phyloP scores from a whole-genome alignment of 1,284 basidiomycete genomes.

The Flammula alnicola region DNA sequence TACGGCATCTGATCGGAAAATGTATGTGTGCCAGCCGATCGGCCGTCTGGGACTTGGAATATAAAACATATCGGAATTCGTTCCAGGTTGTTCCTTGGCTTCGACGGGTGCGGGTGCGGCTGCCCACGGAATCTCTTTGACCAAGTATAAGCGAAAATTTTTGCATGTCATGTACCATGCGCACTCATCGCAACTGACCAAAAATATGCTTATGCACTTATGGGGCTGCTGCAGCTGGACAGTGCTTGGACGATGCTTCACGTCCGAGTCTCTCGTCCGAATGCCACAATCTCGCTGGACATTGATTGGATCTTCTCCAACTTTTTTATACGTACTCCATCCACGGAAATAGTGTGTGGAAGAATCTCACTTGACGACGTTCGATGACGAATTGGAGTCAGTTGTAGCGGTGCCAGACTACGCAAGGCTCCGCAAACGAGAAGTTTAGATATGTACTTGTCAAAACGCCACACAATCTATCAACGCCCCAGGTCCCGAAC shows the following conservation, averaged over 20 bases:
- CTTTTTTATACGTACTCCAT: background rate
- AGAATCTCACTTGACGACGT: background rate
- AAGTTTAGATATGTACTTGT: too few species aligned
- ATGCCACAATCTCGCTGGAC: background rate
- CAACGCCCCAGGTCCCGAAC: too few species aligned
- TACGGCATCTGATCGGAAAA: constrained; percentile 24
- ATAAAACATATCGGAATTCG: constrained; percentile 5
- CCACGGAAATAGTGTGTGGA: too few species aligned
- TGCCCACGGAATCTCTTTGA: background rate
- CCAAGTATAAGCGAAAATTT: background rate
- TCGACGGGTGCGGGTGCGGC: background rate
- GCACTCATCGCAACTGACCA: background rate
- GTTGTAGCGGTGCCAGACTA: too few species aligned
- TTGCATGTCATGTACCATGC: background rate
- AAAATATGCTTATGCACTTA: too few species aligned
- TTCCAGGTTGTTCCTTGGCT: background rate
- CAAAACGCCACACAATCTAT: too few species aligned
- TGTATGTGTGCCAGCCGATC: constrained; percentile 21
- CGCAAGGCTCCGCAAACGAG: too few species aligned
- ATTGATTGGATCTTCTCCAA: background rate
- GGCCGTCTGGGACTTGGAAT: constrained; percentile 24
- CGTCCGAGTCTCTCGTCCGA: constrained; percentile 3
- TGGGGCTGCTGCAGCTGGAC: background rate
- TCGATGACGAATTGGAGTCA: background rate
- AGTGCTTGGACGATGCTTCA: background rate